Base-by-base conservation (phyloP, 2,329 filamentous ascomycete genomes). In the Claviceps africana region DNA sequence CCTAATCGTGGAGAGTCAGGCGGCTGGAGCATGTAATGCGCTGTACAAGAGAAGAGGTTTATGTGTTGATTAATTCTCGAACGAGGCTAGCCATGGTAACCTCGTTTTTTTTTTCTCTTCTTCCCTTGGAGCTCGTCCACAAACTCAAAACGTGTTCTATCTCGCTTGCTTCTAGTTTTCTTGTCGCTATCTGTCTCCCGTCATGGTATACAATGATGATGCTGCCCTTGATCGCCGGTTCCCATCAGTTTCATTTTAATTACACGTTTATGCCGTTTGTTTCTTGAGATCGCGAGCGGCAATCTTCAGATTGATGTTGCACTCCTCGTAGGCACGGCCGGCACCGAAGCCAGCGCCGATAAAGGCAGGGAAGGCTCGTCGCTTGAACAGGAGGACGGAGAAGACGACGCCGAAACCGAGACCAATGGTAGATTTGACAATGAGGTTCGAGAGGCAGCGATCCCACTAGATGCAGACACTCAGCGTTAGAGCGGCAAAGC, bases 371-470 rank as follows among this genome's bases (percentile, higher is more conserved):
- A 91, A 98, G 59, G 93, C 88, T 74, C 93, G 85, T 71, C 94
- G 86, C 80, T 95, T 95, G 82, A 98, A 98, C 52, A 98, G 74
- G 54, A 98, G 85, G 56, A 98, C 90, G 56, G 93, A 97, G 78
- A 98, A 97, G 72, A 98, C 88, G 69, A 98, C 85, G 67, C 93
- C 93, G 73, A 98, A 98, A 61, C 86, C 88, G 67, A 97, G 86
- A 65, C 93, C 93, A 70, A 98, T 85, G 53, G 87, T 85, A 59
- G 91, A 97, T 72, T 94, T 90, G 77, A 98, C 94, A 67, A 98
- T 82, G 71, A 96, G 82, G 66, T 94, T 96, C 62, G 93, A 97
- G 62, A 98, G 83, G 73, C 93, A 96, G 74, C 87, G 91, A 70
- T 98, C 93, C 93, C 93, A 98, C 93, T 98, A 57, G 43, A 56